Percentiles rank a stretch among this genome's conserved stretches.
Conservation (phyloP, 2,329 filamentous ascomycete species). For the Fusarium sulawesiense region DNA sequence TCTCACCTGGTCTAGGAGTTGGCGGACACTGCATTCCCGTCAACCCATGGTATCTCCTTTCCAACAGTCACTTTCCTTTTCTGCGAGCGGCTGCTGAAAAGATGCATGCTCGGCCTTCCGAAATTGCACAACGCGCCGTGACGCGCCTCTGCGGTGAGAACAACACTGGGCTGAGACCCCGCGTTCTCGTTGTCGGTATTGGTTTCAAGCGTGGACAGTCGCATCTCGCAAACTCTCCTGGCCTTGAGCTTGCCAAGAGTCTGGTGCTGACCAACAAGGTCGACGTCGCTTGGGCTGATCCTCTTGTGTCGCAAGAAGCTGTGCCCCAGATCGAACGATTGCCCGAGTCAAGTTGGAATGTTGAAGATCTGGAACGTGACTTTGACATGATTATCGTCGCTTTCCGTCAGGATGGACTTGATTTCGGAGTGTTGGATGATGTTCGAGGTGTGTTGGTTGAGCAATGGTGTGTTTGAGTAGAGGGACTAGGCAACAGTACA, state of each 20-base stretch:
- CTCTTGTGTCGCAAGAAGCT: constrained; percentile 56
- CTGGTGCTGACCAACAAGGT: constrained; percentile 52
- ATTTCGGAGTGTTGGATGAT: constrained; percentile 53
- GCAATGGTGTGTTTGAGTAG: constrained; percentile 52
- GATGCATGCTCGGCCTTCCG: constrained; percentile 57
- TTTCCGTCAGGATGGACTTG: constrained; percentile 56
- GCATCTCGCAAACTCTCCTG: constrained; percentile 60
- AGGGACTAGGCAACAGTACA: background rate
- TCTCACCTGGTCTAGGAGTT: constrained; percentile 61
- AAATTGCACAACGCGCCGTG: constrained; percentile 53
- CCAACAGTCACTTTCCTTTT: constrained; percentile 60
- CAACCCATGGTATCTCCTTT: constrained; percentile 65
- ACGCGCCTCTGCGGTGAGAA: constrained; percentile 41
- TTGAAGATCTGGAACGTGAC: constrained; percentile 47
- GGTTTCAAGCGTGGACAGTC: constrained; percentile 64
- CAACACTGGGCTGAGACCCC: constrained; percentile 32
- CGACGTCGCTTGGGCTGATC: constrained; percentile 59
- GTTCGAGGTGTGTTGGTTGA: constrained; percentile 53
- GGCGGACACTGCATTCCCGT: constrained; percentile 68
- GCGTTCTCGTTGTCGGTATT: constrained; percentile 59
- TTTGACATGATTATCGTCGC: constrained; percentile 60
- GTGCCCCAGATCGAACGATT: constrained; percentile 56
- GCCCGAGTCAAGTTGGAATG: constrained; percentile 53
- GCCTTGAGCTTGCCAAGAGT: constrained; percentile 55
- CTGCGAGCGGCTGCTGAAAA: constrained; percentile 57